These are phyloP conservation scores for Gastrolobium villosum DNA, from an alignment of 306 rosid species.

Conservation along the genomic window DNA sequence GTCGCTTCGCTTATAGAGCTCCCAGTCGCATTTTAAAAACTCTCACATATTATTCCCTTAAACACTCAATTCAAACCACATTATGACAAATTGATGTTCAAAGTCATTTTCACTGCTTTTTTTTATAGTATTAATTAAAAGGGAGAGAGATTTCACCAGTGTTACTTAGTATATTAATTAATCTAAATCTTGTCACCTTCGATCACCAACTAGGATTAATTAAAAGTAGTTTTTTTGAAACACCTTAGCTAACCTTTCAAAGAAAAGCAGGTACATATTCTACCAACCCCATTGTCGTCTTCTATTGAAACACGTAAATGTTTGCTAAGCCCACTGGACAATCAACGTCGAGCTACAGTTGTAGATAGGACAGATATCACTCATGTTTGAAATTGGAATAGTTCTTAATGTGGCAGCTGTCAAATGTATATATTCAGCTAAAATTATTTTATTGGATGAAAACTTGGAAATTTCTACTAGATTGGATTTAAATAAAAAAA, in stretches of 20 bases:
- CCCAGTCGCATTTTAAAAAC: not conserved
- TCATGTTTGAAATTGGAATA: not conserved
- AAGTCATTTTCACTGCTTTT: not conserved
- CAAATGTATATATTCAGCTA: conserved; percentile 14
- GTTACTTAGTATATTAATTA: not conserved
- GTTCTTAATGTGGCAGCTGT: not conserved
- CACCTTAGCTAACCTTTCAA: not conserved
- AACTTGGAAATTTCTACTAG: not conserved
- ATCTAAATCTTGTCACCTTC: not conserved
- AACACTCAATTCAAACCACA: not conserved
- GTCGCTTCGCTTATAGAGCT: conserved; percentile 22
- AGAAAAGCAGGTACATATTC: not conserved
- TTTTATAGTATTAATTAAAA: not conserved
- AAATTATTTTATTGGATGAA: not conserved
- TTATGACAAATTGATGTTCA: not conserved
- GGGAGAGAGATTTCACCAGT: too few relatives aligned
- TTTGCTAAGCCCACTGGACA: not conserved
- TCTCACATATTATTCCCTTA: not conserved
- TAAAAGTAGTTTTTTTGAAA: not conserved
- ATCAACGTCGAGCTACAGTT: not conserved
- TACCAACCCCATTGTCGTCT: conserved; percentile 2
- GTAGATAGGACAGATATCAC: conserved; percentile 7
- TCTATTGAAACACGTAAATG: not conserved
- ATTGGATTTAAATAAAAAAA: not conserved
- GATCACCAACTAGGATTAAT: not conserved